A percentile compares a stretch with the other conserved stretches of the same genome.
Evolutionary conservation across 2,329 filamentous ascomycete species (phyloP).

Genomic region (Leptodontidium sp.): DNA sequence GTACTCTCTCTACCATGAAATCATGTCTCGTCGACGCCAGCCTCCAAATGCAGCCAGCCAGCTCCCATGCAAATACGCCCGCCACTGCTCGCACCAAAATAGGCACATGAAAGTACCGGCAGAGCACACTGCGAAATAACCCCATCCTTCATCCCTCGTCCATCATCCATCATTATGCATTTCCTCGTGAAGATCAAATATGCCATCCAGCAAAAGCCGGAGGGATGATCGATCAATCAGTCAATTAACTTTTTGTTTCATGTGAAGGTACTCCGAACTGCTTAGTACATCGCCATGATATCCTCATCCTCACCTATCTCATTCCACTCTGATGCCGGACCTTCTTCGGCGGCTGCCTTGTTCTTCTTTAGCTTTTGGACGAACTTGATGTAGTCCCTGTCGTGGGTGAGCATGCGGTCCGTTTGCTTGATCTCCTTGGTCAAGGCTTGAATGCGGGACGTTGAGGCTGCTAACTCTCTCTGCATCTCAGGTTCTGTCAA

Average conservation of each 20-base stretch:
- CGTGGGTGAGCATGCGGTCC: conserved; percentile 62
- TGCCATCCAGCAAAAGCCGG: not conserved
- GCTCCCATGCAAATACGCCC: conserved; percentile 16
- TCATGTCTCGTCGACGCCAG: conserved; percentile 8
- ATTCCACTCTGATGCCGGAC: conserved; percentile 37
- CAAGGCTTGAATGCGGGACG: conserved; percentile 55
- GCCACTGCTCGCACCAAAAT: conserved; percentile 8
- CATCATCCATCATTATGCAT: conserved; percentile 30
- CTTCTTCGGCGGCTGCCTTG: conserved; percentile 25
- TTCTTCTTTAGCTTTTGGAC: conserved; percentile 52
- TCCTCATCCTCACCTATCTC: conserved; percentile 44
- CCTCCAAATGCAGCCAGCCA: conserved; percentile 14
- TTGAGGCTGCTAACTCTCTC: conserved; percentile 53
- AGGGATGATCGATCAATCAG: not conserved
- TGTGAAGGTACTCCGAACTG: not conserved
- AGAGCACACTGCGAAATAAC: conserved; percentile 17
- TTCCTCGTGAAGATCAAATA: conserved; percentile 24
- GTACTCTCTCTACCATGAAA: not conserved
- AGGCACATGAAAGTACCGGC: not conserved
- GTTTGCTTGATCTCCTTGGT: conserved; percentile 58
- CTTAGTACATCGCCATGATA: conserved; percentile 42
- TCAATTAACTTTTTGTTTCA: conserved; percentile 13
- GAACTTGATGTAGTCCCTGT: conserved; percentile 62
- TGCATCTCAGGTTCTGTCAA: conserved; percentile 62
- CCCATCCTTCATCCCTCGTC: conserved; percentile 25